Evolutionary conservation across 176 grass and related monocot genomes (phyloP).

Genomic region (Chrysopogon serrulatus): DNA sequence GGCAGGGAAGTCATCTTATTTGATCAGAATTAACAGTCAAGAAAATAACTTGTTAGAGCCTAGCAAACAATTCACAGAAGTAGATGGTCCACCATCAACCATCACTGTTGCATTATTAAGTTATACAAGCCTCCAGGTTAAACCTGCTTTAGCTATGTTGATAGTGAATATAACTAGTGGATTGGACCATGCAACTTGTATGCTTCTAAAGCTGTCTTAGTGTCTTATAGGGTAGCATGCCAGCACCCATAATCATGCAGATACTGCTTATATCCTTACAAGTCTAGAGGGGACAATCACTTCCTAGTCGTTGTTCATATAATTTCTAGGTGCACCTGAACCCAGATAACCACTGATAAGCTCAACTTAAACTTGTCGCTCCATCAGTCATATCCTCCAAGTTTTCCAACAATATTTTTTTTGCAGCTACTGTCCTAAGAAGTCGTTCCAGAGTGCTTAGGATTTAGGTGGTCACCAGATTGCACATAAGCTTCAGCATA

Average conservation of each 20-base stretch:
- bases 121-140: neutral
- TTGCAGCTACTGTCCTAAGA: conserved; percentile 19
- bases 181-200: conserved; percentile 2
- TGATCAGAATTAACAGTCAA: neutral
- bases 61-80: neutral
- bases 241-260: too few relatives aligned
- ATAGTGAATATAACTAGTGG: neutral
- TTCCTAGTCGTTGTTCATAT: neutral
- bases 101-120: neutral
- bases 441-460: conserved; percentile 21
- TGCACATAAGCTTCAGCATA: conserved; percentile 19
- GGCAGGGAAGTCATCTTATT: too few relatives aligned
- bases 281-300: neutral
- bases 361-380: conserved; percentile 1
- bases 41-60: neutral
- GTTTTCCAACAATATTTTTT: neutral
- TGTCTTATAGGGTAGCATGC: neutral
- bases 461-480: conserved; percentile 30
- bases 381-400: neutral
- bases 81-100: neutral
- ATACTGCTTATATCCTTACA: conserved; percentile 1
- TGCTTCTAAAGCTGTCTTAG: neutral
- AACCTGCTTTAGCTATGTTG: neutral
- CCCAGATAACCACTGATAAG: neutral
- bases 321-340: conserved; percentile 18